Base-by-base conservation (phyloP, 768 basidiomycete species). In the Chalciporus chontae region DNA sequence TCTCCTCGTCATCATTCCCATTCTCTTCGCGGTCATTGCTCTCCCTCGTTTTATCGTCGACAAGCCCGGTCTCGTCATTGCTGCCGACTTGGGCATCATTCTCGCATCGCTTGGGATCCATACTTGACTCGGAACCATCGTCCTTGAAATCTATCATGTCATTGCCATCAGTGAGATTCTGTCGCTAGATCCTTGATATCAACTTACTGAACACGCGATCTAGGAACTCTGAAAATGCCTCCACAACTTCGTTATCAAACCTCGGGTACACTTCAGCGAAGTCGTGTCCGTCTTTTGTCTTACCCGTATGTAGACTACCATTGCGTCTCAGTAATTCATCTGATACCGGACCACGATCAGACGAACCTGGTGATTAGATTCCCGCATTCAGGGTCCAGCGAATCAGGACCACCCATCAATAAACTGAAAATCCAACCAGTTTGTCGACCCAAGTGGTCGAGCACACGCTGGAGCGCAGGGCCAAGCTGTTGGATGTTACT, bases 401-500 rank as follows among this genome's bases (percentile, higher is more conserved):
- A 32, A 23, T 46, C 45, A 2, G 29, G 38, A 17, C 50, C 50
- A 19, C 50, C 50, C 50, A 51, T 51, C 5, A 51, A 32, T 8
- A 51, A 6, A 1, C 39, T 24, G 19, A 51, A 51, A 10, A 10
- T 40, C 44, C 44, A 51, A n/a, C 44, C 40, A 1, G 50, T 47
- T 19, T 42, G 27, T n/a, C 17, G 18, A 2, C 14, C 38, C 19
- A 51, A 13, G 14, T 46, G 44, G 4, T 38, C n/a, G 3, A 51
- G 27, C 21, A 51, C 32, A 9, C 26, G 21, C 14, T 32, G 26
- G 3, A 51, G 50, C 15, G 50, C 27, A 8, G 45, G 5, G 8
- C 24, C 38, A 24, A 44, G 47, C 18, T 51, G 44, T 26, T 45
- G 21, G 1, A 45, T 40, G 23, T 46, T 45, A 10, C 45, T 51